Evolutionary conservation across 176 grass and related monocot species (phyloP).

Genomic region (Echinochloa phyllopogon): DNA sequence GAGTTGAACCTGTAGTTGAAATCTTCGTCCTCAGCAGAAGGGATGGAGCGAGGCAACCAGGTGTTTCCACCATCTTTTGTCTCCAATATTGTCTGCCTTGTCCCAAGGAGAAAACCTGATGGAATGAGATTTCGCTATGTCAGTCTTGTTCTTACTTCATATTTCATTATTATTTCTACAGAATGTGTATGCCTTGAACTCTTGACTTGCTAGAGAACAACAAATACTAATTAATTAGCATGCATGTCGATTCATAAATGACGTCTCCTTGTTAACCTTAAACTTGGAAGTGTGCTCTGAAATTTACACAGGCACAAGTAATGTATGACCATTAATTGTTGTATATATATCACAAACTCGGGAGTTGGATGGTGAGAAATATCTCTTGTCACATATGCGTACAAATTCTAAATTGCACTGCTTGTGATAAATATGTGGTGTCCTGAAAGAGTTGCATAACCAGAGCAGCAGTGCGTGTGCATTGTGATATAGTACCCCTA

Average conservation of each 20-base stretch:
- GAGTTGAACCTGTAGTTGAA: conserved; percentile 99
- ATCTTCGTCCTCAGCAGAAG: conserved; percentile 93
- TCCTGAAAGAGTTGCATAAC: too few relatives aligned
- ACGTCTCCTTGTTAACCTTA: not conserved
- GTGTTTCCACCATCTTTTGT: conserved; percentile 85
- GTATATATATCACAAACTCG: too few relatives aligned
- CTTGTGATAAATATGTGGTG: too few relatives aligned
- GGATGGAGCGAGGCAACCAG: conserved; percentile 83
- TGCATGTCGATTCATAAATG: too few relatives aligned
- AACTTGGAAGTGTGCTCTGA: not conserved
- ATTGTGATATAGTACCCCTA: too few relatives aligned
- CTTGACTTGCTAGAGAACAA: not conserved
- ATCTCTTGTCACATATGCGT: too few relatives aligned
- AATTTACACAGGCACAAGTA: too few relatives aligned
- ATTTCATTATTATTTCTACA: not conserved
- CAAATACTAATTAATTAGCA: not conserved
- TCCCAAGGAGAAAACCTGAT: conserved; percentile 89
- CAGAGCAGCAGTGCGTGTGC: not conserved
- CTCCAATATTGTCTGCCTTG: conserved; percentile 87
- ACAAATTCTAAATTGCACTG: too few relatives aligned
- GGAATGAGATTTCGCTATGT: not conserved
- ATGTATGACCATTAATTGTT: too few relatives aligned
- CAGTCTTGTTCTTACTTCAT: not conserved
- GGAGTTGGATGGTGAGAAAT: too few relatives aligned
- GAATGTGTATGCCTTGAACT: not conserved